Percentiles rank a stretch among this genome's conserved stretches.
phyloP scores from a whole-genome alignment of 768 basidiomycete genomes.

The Royoungia palumana region DNA sequence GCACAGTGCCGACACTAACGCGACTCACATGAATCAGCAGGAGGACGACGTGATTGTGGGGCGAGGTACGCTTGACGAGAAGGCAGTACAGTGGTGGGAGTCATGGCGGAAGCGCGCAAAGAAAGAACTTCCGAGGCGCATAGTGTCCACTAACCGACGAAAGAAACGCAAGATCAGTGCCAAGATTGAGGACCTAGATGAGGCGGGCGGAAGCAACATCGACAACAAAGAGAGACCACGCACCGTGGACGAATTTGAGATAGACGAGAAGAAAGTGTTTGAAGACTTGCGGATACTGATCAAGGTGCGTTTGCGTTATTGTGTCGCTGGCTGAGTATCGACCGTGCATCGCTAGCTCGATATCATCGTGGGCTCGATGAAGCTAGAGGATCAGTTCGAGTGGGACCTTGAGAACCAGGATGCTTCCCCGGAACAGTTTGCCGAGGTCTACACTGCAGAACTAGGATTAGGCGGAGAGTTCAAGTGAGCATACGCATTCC shows the following conservation, averaged over 20 bases:
- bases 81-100: slow-evolving; percentile 63
- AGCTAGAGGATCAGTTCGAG: slow-evolving; percentile 95
- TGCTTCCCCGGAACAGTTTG: slow-evolving; percentile 90
- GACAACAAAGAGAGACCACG: slow-evolving; percentile 43
- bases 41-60: slow-evolving; percentile 22
- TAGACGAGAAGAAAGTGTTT: slow-evolving; percentile 60
- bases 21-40: slow-evolving; percentile 12
- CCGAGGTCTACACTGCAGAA: slow-evolving; percentile 80
- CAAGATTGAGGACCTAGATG: slow-evolving; percentile 24
- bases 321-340: neutral
- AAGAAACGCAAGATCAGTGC: slow-evolving; percentile 43
- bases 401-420: slow-evolving; percentile 87
- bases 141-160: slow-evolving; percentile 30
- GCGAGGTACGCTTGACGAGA: slow-evolving; percentile 48
- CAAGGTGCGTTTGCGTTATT: slow-evolving; percentile 55
- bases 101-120: slow-evolving; percentile 58
- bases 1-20: slow-evolving; percentile 31
- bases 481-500: slow-evolving; percentile 49
- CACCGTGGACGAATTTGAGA: slow-evolving; percentile 56
- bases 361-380: slow-evolving; percentile 89
- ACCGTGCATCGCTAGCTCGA: slow-evolving; percentile 62
- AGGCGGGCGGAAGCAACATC: slow-evolving; percentile 23
- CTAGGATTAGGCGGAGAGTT: slow-evolving; percentile 91
- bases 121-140: slow-evolving; percentile 29
- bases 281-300: slow-evolving; percentile 93